Conservation (phyloP, 2,329 filamentous ascomycete genomes). For the Pseudogymnoascus sp. region DNA sequence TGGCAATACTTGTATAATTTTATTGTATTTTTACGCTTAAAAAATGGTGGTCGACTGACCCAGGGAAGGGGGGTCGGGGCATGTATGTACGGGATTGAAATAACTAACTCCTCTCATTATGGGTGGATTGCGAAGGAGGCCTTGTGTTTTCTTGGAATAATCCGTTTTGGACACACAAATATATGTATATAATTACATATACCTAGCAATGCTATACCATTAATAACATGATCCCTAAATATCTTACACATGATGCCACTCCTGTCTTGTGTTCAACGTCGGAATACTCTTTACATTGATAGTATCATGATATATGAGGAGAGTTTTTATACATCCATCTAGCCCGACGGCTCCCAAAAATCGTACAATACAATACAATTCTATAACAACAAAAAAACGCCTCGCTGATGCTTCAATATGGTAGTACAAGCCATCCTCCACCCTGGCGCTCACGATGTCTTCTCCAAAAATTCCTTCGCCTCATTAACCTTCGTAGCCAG, state of each 20-base stretch:
- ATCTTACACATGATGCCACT: background rate
- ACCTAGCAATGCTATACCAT: conserved; percentile 7
- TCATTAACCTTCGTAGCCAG: conserved; percentile 97
- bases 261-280: background rate
- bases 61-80: background rate
- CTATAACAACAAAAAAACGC: background rate
- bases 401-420: conserved; percentile 11
- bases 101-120: conserved; percentile 9
- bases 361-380: background rate
- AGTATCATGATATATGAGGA: background rate
- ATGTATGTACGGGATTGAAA: background rate
- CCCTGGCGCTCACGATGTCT: conserved; percentile 35
- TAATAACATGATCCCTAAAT: background rate
- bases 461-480: conserved; percentile 93
- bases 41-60: background rate
- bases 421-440: background rate
- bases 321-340: conserved; percentile 2
- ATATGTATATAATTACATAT: background rate
- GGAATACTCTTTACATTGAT: background rate
- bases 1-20: background rate
- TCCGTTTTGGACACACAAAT: background rate
- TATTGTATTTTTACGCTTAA: background rate
- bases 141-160: background rate
- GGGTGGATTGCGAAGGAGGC: background rate
- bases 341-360: background rate